Evolutionary conservation across 106 monocot genomes (phyloP).

Genomic region (Dendrobium huoshanense): DNA sequence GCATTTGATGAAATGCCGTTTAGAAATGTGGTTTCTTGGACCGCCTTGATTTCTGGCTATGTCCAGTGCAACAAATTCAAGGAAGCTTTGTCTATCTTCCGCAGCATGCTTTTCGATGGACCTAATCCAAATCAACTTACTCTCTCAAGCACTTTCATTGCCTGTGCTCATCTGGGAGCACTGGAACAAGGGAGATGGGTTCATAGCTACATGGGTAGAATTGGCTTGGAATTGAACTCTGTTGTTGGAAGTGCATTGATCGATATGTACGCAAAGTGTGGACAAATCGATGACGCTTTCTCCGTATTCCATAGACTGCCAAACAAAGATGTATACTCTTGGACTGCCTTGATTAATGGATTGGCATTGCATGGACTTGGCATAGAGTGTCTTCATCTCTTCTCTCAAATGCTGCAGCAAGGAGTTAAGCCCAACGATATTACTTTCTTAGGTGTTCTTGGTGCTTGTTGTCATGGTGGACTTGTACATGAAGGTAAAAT

Average conservation of each 20-base stretch:
- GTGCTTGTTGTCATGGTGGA: constrained; percentile 41
- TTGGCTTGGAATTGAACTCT: not conserved
- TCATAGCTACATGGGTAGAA: constrained; percentile 9
- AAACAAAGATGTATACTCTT: constrained; percentile 19
- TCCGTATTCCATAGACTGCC: constrained; percentile 18
- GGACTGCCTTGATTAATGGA: constrained; percentile 49
- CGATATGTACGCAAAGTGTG: constrained; percentile 61
- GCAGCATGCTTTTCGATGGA: constrained; percentile 2
- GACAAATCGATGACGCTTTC: constrained; percentile 19
- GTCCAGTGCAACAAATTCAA: constrained; percentile 16
- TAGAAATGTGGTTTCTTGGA: constrained; percentile 47
- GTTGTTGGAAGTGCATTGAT: constrained; percentile 14
- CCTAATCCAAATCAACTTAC: constrained; percentile 8
- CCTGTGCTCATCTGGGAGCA: constrained; percentile 17
- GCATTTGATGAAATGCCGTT: constrained; percentile 30
- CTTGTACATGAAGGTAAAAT: constrained; percentile 29
- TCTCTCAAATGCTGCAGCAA: constrained; percentile 28
- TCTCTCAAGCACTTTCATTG: not conserved
- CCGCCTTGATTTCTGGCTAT: constrained; percentile 30
- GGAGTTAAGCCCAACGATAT: constrained; percentile 24
- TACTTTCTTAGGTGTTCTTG: constrained; percentile 48
- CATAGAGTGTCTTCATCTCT: constrained; percentile 24
- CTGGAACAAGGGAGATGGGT: constrained; percentile 17
- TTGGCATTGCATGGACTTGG: constrained; percentile 39
- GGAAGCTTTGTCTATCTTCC: constrained; percentile 7